phyloP scores from a whole-genome alignment of 805 yeast genomes.

The Wickerhamiella azyma region DNA sequence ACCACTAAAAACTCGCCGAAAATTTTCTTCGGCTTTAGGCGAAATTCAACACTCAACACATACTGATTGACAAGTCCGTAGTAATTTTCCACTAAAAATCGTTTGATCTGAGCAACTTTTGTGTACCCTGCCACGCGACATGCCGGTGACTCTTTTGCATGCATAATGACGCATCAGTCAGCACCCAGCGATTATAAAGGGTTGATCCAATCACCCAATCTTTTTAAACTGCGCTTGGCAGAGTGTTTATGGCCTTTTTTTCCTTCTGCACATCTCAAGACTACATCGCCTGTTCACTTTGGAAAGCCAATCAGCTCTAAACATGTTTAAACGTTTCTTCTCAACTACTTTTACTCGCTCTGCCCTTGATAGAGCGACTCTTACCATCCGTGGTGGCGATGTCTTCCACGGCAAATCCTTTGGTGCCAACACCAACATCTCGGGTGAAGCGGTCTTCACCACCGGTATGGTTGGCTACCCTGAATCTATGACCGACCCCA shows the following conservation, averaged over 20 bases:
- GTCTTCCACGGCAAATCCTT: conserved; percentile 86
- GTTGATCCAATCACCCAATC: neutral
- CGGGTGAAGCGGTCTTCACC: conserved; percentile 97
- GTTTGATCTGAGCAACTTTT: no score
- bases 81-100: no score
- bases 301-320: conserved; percentile 18
- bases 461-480: conserved; percentile 98
- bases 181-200: neutral
- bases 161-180: neutral
- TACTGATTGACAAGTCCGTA: no score
- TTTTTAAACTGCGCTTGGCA: conserved; percentile 13
- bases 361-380: conserved; percentile 54
- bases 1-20: no score
- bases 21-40: no score
- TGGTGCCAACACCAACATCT: conserved; percentile 83
- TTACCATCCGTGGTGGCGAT: conserved; percentile 86
- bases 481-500: conserved; percentile 97
- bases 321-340: conserved; percentile 8
- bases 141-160: conserved; percentile 4
- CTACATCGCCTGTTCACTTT: conserved; percentile 20
- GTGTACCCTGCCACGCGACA: no score
- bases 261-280: conserved; percentile 14
- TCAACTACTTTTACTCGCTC: neutral
- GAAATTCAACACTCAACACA: no score
- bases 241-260: conserved; percentile 20